Base-by-base conservation (phyloP, 2,329 filamentous ascomycete genomes). In the Botrytis fabae region DNA sequence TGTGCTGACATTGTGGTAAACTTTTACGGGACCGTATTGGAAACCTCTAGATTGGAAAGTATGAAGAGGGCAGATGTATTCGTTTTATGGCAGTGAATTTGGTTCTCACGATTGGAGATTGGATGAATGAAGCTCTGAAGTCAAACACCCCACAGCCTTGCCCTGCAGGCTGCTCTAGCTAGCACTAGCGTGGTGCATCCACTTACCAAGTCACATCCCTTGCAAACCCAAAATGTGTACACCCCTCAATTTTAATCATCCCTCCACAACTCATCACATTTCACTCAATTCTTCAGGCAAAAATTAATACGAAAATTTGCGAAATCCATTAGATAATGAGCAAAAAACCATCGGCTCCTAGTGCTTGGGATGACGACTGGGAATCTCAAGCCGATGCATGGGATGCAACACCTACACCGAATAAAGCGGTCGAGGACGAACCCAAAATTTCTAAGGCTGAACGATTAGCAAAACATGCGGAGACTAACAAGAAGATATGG, bases 341-440 rank as follows among this genome's bases (percentile, higher is more conserved):
- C 74, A 80, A 79, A 84, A 83, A 85, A 78, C 76, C 77, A 65
- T 82, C 82, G 35, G 82, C 91, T 73, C 91, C 92, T 54, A 89
- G 94, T 81, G 95, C 94, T 32, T 98, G 95, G 95, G 94, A 85
- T 76, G 91, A 97, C 78, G 93, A 97, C 80, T 98, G 95, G 94
- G 93, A 95, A 81, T 83, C 85, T 9, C 88, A 92, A 80, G 93
- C 92, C 73, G 94, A 97, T 81, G 86, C 81, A 73, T 81, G 82
- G 60, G 81, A 84, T 28, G 54, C 68, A 35, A 73, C 70, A 59
- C 71, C 70, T 40, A 71, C 77, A 59, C 75, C 75, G 51, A 57
- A 71, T 38, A 40, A 72, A 62, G 77, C 74, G 54, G 70, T 69
- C 14, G 74, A 78, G 69, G 76, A 79, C 60, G 74, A 76, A 60